A percentile compares a stretch with the other conserved stretches of the same genome.
Conservation (phyloP, 2,329 filamentous ascomycete species). For the Trichophyton simii region DNA sequence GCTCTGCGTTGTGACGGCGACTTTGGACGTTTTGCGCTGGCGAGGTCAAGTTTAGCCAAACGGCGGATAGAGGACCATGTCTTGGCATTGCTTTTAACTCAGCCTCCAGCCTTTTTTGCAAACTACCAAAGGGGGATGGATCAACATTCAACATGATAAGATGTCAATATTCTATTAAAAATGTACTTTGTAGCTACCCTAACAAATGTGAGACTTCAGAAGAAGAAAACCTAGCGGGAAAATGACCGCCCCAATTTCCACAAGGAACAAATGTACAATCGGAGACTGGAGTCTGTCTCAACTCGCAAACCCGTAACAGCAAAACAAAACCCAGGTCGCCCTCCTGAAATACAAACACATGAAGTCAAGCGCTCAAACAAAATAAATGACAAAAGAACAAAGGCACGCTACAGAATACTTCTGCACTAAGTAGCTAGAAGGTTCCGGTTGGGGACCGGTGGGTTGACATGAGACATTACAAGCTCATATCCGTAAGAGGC, state of each 20-base stretch:
- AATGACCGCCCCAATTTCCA: neutral
- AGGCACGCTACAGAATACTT: neutral
- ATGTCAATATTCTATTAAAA: neutral
- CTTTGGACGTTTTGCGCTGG: neutral
- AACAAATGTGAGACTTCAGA: neutral
- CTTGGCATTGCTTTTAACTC: neutral
- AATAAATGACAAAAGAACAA: neutral
- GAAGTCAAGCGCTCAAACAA: slow-evolving; percentile 13
- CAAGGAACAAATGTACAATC: slow-evolving; percentile 1
- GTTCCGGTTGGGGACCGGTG: neutral
- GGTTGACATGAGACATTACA: slow-evolving; percentile 18
- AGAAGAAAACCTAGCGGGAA: neutral
- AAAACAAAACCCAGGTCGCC: slow-evolving; percentile 11
- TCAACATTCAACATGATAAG: neutral
- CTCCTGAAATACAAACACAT: slow-evolving; percentile 10
- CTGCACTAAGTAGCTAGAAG: neutral
- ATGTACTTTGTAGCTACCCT: neutral
- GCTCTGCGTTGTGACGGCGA: neutral
- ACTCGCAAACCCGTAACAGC: slow-evolving; percentile 16
- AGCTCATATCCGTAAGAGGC: slow-evolving; percentile 28
- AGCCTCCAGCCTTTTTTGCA: neutral
- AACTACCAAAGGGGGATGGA: neutral
- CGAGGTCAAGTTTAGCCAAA: neutral
- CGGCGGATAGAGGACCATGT: neutral
- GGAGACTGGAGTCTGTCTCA: slow-evolving; percentile 5